Evolutionary conservation across 495 filamentous ascomycete genomes (phyloP), one percentile per base, ranked within the genome.

Genomic region (Hapsidospora chrysogenum): DNA sequence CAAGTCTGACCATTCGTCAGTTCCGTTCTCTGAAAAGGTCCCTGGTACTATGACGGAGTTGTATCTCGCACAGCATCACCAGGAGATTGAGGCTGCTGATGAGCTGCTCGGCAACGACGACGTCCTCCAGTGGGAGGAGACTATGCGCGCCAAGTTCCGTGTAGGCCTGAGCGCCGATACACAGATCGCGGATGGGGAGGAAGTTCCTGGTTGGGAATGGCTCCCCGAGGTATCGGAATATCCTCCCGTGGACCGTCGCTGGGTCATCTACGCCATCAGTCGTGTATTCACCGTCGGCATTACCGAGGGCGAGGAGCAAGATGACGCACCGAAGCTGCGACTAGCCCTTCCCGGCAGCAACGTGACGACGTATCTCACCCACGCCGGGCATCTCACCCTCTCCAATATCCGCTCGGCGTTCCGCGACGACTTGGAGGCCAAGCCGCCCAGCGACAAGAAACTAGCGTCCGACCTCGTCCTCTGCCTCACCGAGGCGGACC

Each of bases 391-490:
- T 37, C 40, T 85, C 22, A 72, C 67, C 8, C 43, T 63, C 1
- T 61, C 68, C 9, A 78, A 76, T 31, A 53, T 83, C 25, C 73
- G 73, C 39, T 65, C 62, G 41, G 57, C 76, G 37, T 53, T 80
- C 56, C 52, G 60, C 54, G 53, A 60, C 25, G 67, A 65, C 42
- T 60, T 60, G 18, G 46, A 56, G 15, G 18, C 18, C 9, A 23
- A 36, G 3, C 20, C 33, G 3, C 17, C 21, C 14, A 36, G 40
- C 9, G 58, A 63, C 26, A 45, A 40, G 17, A 43, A 59, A 9
- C 56, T 74, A 3, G 63, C 68, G 14, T 68, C 70, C 17, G 62
- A 77, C 19, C 61, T 83, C 14, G 60, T 74, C 2, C 52, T 64
- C 21, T 63, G 74, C 21, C 46, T 85, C 15, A 64, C 66, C 4